Percentiles rank a stretch among this genome's conserved stretches.
Evolutionary conservation across 768 basidiomycete genomes (phyloP).

Genomic region (Xerocomus brunneocitrinus): DNA sequence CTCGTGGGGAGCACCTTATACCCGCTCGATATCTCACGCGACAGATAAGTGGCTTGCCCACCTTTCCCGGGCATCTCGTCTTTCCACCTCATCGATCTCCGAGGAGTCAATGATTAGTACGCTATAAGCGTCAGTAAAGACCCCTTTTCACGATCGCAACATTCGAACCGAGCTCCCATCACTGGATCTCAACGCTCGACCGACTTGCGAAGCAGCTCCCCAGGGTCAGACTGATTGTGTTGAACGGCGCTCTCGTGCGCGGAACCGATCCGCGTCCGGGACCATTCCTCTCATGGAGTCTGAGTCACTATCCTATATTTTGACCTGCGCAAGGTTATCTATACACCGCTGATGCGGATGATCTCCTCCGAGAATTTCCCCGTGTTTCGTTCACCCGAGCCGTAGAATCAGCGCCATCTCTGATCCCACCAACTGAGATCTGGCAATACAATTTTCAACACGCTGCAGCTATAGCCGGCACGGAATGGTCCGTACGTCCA

Average conservation of each 20-base stretch:
- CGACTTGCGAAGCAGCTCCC: constrained; percentile 1
- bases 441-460: constrained; percentile 22
- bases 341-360: constrained; percentile 1
- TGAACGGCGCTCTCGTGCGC: constrained; percentile 6
- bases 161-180: constrained; percentile 5
- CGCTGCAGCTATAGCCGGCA: constrained; percentile 12
- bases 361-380: constrained; percentile 1
- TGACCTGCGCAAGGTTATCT: neutral
- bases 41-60: constrained; percentile 13
- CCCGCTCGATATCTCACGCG: constrained; percentile 21
- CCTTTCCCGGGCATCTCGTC: constrained; percentile 10
- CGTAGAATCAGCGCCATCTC: constrained; percentile 19
- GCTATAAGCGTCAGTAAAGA: constrained; percentile 6
- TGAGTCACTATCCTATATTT: neutral
- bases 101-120: constrained; percentile 19
- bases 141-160: constrained; percentile 10
- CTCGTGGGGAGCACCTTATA: constrained; percentile 14
- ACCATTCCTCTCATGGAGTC: constrained; percentile 2
- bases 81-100: constrained; percentile 20
- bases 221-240: constrained; percentile 17
- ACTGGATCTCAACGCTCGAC: constrained; percentile 4
- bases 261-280: neutral
- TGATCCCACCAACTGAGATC: constrained; percentile 19
- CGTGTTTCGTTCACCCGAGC: constrained; percentile 6
- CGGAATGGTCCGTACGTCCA: constrained; percentile 22